Base-by-base conservation (phyloP, 106 monocot genomes). In the Acanthochlamys bracteata region DNA sequence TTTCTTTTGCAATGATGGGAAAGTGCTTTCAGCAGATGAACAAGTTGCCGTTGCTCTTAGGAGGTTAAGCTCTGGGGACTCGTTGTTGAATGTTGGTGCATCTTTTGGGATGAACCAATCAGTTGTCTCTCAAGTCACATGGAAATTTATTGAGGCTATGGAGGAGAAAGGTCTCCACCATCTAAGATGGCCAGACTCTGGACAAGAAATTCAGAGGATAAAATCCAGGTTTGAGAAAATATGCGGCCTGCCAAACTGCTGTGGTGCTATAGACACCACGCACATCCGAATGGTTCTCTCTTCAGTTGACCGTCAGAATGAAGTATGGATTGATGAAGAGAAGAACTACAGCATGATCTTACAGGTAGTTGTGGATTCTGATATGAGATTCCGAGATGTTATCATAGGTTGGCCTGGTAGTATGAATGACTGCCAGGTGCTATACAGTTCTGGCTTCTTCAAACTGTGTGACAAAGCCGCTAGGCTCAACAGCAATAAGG, bases 351-450 rank as follows among this genome's bases (percentile, higher is more conserved):
- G 81, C 66, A 88, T 88, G 88, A 46, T 88, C 22, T 49, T 88
- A 68, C 89, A 88, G 69, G 83, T 73, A 4, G 52, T 80, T n/a
- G 80, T 80, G 1, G 80, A 75, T 25, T 62, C 74, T 10, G 80
- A 80, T 0, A 70, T 88, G 88, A 71, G 78, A 43, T 84, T 88
- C 73, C 59, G 71, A 2, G 88, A 88, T 43, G 72, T 88, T 22
- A 74, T 88, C 57, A 84, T 82, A 3, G 95, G 95, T 10, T 96
- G 90, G 95, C 95, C 95, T 0, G 95, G 95, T 11, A 85, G 84
- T 66, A 80, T 96, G 84, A 74, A 56, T 26, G 84, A 91, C 24
- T 66, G 23, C 15, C 51, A 59, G 8, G 74, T 96, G 16, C 74
- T 96, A 3, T 70, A 64, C 7, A 82, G 58, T 70, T 96, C 95